A percentile compares a stretch with the other conserved stretches of the same genome.
phyloP scores from a whole-genome alignment of 805 yeast genomes.

The Torulaspora delbrueckii region DNA sequence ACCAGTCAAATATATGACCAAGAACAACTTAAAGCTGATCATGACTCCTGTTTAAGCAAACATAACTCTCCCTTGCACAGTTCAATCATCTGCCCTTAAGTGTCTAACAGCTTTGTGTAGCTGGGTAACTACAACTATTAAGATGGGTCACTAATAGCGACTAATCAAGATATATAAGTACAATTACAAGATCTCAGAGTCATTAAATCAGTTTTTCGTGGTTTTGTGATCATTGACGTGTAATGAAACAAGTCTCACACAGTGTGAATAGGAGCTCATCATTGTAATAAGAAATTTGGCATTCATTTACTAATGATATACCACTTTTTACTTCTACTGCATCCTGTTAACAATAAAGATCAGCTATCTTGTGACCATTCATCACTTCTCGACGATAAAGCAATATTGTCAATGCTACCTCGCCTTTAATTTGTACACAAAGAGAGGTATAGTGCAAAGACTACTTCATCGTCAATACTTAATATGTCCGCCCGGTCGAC shows the following conservation, averaged over 20 bases:
- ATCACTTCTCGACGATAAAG: constrained; percentile 34
- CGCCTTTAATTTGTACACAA: constrained; percentile 37
- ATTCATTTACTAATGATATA: constrained; percentile 11
- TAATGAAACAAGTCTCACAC: constrained; percentile 35
- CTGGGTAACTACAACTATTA: constrained; percentile 1
- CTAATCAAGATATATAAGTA: not conserved
- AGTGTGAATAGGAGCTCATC: constrained; percentile 36
- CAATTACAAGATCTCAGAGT: constrained; percentile 30
- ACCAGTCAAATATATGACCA: constrained; percentile 60
- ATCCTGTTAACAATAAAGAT: constrained; percentile 12
- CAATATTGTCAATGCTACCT: constrained; percentile 23
- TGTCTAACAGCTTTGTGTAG: not conserved
- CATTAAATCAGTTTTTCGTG: constrained; percentile 39
- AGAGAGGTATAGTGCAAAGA: constrained; percentile 22
- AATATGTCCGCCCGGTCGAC: constrained; percentile 50
- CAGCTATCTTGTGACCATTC: constrained; percentile 41
- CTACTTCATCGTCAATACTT: constrained; percentile 30
- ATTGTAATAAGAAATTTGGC: constrained; percentile 7
- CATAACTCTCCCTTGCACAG: no score
- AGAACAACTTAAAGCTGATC: constrained; percentile 32
- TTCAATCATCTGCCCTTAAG: not conserved
- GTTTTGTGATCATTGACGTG: constrained; percentile 33
- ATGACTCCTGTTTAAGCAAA: constrained; percentile 7
- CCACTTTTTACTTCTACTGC: not conserved
- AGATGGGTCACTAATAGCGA: not conserved